phyloP scores from a whole-genome alignment of 2,329 filamentous ascomycete species.

The Cadophora sp. region DNA sequence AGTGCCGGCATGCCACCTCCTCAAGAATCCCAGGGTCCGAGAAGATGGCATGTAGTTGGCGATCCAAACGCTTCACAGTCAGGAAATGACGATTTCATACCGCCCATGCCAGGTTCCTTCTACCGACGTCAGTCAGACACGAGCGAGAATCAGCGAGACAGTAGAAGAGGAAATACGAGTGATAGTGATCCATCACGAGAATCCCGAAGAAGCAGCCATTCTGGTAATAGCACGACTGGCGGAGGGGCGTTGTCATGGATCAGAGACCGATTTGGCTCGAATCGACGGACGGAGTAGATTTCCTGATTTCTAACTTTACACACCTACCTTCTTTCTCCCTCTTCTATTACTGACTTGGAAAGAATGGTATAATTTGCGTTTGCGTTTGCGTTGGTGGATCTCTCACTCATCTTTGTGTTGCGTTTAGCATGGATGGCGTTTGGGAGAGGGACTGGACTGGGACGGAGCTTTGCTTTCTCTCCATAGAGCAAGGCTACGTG shows the following conservation, averaged over 20 bases:
- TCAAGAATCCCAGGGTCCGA: constrained; percentile 24
- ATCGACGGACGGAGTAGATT: constrained; percentile 31
- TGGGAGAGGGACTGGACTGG: not conserved
- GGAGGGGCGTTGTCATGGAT: constrained; percentile 37
- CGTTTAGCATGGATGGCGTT: constrained; percentile 27
- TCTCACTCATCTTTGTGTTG: constrained; percentile 12
- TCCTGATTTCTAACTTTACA: not conserved
- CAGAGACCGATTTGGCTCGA: constrained; percentile 36
- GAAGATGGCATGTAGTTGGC: constrained; percentile 21
- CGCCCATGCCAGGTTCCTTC: constrained; percentile 32
- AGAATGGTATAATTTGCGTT: constrained; percentile 2
- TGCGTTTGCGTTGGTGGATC: constrained; percentile 6
- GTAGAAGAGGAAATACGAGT: constrained; percentile 36
- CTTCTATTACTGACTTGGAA: not conserved
- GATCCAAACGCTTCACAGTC: constrained; percentile 5
- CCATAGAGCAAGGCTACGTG: not conserved
- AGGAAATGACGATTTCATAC: constrained; percentile 11
- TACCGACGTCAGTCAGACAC: constrained; percentile 30
- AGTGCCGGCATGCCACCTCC: constrained; percentile 32
- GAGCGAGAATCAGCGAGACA: constrained; percentile 29
- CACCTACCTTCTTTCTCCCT: not conserved
- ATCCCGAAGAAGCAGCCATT: constrained; percentile 35
- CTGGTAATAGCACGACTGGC: constrained; percentile 22
- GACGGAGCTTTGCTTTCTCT: not conserved
- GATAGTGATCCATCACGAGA: constrained; percentile 37